Percentiles rank a stretch among this genome's conserved stretches.
Evolutionary conservation across 2,329 filamentous ascomycete genomes (phyloP).

Genomic region (Xylaria sp.): DNA sequence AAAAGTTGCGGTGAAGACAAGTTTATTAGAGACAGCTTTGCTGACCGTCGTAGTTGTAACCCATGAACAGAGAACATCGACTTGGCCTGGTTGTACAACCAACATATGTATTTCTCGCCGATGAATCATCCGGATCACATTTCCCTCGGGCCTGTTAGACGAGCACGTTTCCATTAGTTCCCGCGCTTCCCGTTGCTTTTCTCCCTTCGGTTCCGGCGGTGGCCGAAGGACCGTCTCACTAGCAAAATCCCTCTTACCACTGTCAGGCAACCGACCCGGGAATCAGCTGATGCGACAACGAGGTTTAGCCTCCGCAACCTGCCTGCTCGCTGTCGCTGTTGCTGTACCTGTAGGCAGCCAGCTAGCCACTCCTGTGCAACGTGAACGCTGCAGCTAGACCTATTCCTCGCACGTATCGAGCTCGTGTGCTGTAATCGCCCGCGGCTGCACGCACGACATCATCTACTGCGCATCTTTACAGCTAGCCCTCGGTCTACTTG

Average conservation of each 20-base stretch:
- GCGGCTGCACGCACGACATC: slow-evolving; percentile 11
- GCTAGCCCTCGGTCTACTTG: not conserved
- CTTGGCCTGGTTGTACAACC: not conserved
- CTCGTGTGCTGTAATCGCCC: slow-evolving; percentile 25
- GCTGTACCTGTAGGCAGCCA: not conserved
- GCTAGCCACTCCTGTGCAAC: slow-evolving; percentile 15
- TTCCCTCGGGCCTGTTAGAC: not conserved
- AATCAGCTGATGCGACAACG: slow-evolving; percentile 22
- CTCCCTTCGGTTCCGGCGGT: slow-evolving; percentile 8
- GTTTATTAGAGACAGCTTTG: slow-evolving; percentile 16
- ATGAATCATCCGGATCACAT: not conserved
- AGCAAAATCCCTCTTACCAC: slow-evolving; percentile 18
- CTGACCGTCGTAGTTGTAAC: slow-evolving; percentile 26
- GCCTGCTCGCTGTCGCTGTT: slow-evolving; percentile 2
- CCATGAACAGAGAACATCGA: slow-evolving; percentile 1
- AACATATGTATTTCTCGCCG: not conserved
- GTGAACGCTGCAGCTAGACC: slow-evolving; percentile 13
- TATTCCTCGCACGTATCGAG: slow-evolving; percentile 27
- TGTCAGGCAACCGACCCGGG: slow-evolving; percentile 20
- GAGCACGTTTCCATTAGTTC: slow-evolving; percentile 21
- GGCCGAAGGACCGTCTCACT: slow-evolving; percentile 8
- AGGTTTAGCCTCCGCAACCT: slow-evolving; percentile 16
- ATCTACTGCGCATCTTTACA: not conserved
- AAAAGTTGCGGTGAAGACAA: slow-evolving; percentile 25
- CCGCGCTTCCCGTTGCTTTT: slow-evolving; percentile 19